Evolutionary conservation across 305 asterid genomes (phyloP), one percentile per base, ranked within the genome.

Genomic region (Rubia balearica): DNA sequence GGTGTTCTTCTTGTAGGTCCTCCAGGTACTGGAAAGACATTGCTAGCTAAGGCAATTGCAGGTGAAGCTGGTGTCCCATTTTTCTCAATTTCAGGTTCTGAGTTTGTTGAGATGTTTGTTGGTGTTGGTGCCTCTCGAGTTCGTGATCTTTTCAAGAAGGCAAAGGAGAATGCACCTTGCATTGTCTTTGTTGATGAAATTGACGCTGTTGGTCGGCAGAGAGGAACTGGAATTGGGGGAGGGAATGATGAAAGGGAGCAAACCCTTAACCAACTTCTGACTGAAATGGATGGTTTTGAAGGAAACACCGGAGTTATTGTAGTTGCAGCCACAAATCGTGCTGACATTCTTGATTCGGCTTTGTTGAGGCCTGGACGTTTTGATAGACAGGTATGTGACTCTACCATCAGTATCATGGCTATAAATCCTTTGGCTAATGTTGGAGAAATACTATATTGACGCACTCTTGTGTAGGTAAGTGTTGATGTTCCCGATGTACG

Each of bases 61-160:
- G 95, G 98, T 60, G 98, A 92, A 87, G 97, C 98, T 0, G 93
- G 97, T 22, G 97, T 92, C 72, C 98, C 97, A 4, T 92, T 92
- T 74, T 90, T 90, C 85, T 92, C 98, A 2, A 90, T 92, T 61
- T 92, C 98, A 7, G 96, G 98, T 76, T 92, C 98, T 2, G 98
- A 92, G 82, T 92, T 92, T 75, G 96, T 92, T 70, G 98, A 92
- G 89, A 92, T 92, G 98, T 92, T 92, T 82, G 97, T 90, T 57
- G 97, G 96, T 56, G 97, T 90, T 68, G 97, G 97, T 74, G 97
- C 97, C n/a, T 90, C 96, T 30, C 75, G 96, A 53, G 96, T 92
- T 8, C 91, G 96, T 70, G 96, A 92, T 80, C 96, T 92, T 79
- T 92, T 92, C 87, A 92, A 92, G 86, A 92, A 92, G 76, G 98